These are phyloP conservation scores for Aciculosporium take DNA, from an alignment of 2,329 filamentous ascomycete genomes.

Conservation along the genomic window DNA sequence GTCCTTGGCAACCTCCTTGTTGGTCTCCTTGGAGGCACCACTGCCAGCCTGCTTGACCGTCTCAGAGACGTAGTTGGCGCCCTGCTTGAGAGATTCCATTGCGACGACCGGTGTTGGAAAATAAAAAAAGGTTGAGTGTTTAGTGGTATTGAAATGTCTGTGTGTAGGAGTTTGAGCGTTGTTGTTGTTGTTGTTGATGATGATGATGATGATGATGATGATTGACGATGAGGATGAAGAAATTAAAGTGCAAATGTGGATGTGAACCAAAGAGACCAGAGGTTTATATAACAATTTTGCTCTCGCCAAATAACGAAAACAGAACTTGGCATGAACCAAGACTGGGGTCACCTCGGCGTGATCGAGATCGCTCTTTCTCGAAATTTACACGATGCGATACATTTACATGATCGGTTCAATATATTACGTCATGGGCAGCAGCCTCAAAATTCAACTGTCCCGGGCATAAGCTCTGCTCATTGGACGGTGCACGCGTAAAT, in stretches of 20 bases:
- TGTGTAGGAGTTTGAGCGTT: background rate
- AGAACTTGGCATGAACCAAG: background rate
- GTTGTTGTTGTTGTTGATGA: conserved; percentile 3
- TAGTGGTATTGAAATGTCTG: too few relatives aligned
- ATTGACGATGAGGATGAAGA: background rate
- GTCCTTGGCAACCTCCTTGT: conserved; percentile 56
- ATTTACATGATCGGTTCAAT: conserved; percentile 2
- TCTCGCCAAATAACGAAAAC: background rate
- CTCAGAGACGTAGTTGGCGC: conserved; percentile 53
- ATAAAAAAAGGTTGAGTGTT: background rate
- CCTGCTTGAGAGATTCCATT: conserved; percentile 44
- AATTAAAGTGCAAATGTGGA: background rate
- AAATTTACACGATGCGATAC: background rate
- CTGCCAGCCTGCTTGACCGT: conserved; percentile 41
- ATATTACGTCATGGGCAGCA: conserved; percentile 3
- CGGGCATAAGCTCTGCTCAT: conserved; percentile 3
- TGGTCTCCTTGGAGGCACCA: conserved; percentile 50
- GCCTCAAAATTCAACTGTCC: too few relatives aligned
- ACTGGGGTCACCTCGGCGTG: background rate
- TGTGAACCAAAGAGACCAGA: background rate
- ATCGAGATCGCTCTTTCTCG: background rate
- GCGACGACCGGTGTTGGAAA: conserved; percentile 17
- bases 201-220: background rate
- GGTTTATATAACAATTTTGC: conserved; percentile 1
- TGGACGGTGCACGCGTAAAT: background rate